Evolutionary conservation across 1,284 basidiomycete species (phyloP).

Genomic region (Cerioporus squamosus): DNA sequence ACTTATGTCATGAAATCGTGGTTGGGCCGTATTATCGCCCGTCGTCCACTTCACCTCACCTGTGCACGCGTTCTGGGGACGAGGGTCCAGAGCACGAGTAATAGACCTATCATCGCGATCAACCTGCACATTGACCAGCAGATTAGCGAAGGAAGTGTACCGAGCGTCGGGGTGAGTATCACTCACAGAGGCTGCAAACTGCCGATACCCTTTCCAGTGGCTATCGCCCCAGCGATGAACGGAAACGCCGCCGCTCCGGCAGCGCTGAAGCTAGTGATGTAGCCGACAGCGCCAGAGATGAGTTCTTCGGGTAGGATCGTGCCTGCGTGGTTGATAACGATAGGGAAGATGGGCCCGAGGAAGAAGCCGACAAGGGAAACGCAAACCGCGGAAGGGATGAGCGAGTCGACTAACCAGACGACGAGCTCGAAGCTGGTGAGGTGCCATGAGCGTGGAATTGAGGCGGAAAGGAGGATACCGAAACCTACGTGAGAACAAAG

Average conservation of each 20-base stretch:
- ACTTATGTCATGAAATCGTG: too few species aligned
- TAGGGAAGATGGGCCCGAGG: slow-evolving; percentile 56
- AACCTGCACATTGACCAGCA: too few species aligned
- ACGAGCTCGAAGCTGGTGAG: slow-evolving; percentile 22
- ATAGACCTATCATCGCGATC: background rate
- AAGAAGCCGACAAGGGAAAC: slow-evolving; percentile 59
- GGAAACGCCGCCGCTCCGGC: slow-evolving; percentile 58
- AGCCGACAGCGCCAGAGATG: slow-evolving; percentile 58
- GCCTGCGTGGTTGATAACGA: slow-evolving; percentile 53
- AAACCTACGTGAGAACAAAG: slow-evolving; percentile 38
- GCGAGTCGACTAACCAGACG: slow-evolving; percentile 60
- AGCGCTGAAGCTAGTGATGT: slow-evolving; percentile 57
- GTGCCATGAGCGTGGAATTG: slow-evolving; percentile 21
- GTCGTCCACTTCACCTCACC: too few species aligned
- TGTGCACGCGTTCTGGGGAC: too few species aligned
- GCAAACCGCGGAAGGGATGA: slow-evolving; percentile 55
- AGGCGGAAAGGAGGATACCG: background rate
- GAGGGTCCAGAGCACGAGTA: too few species aligned
- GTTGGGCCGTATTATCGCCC: too few species aligned
- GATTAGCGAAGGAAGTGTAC: too few species aligned
- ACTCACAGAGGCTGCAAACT: slow-evolving; percentile 61
- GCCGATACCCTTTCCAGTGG: slow-evolving; percentile 50
- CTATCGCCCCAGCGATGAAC: slow-evolving; percentile 60
- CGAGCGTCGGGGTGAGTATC: too few species aligned
- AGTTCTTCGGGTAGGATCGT: slow-evolving; percentile 54